Conservation (phyloP, 441 rosid species). For the Geranium incanum region DNA sequence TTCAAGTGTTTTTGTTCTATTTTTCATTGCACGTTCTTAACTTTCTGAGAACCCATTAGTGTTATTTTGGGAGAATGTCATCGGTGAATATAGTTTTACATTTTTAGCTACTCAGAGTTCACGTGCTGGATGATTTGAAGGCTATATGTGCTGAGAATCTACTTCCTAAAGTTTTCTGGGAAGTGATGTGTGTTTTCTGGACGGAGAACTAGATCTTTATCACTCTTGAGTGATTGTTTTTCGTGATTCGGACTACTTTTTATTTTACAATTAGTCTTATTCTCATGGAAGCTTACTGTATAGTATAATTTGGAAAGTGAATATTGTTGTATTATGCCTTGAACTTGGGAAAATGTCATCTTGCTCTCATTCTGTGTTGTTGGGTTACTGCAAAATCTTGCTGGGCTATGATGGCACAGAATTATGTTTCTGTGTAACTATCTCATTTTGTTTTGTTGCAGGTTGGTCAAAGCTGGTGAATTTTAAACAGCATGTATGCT, state of each 20-base stretch:
- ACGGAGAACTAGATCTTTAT: neutral
- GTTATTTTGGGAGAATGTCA: neutral
- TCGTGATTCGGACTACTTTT: neutral
- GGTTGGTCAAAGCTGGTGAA: slow-evolving; percentile 21
- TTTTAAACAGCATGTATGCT: slow-evolving; percentile 47
- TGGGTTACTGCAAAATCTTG: neutral
- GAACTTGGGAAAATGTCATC: neutral
- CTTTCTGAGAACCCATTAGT: neutral
- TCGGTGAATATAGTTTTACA: neutral
- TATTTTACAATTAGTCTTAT: neutral
- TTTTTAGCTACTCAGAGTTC: no score
- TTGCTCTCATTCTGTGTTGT: neutral
- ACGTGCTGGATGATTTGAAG: neutral
- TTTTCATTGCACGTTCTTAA: neutral
- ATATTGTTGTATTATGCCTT: neutral
- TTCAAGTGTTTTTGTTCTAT: no score
- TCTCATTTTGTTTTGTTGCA: slow-evolving; percentile 22
- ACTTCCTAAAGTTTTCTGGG: neutral
- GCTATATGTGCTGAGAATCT: neutral
- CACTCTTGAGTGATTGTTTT: neutral
- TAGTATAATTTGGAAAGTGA: neutral
- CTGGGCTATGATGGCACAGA: neutral
- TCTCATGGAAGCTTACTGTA: neutral
- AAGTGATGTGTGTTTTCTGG: neutral
- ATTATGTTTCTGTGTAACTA: neutral